phyloP scores from a whole-genome alignment of 805 yeast species.

The Ogataea philodendri region DNA sequence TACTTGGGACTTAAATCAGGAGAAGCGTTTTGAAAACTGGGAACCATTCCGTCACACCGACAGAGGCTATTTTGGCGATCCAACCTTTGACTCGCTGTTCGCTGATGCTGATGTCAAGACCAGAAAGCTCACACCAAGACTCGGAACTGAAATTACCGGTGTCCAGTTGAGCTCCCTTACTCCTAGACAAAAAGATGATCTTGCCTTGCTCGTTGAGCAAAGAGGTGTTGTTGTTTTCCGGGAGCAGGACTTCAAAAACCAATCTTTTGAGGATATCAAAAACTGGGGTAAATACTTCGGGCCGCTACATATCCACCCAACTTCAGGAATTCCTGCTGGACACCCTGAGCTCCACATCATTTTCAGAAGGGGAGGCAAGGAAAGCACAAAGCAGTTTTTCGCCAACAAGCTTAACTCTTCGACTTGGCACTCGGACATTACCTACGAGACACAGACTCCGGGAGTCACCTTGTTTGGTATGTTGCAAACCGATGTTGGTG shows the following conservation, averaged over 20 bases:
- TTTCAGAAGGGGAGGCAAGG: conserved; percentile 47
- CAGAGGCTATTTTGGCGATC: conserved; percentile 65
- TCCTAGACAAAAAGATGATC: conserved; percentile 59
- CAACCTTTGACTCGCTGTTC: conserved; percentile 50
- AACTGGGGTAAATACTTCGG: conserved; percentile 67
- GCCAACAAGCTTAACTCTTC: conserved; percentile 38
- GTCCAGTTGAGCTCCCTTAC: conserved; percentile 56
- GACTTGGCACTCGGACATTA: conserved; percentile 71
- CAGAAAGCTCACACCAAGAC: conserved; percentile 58
- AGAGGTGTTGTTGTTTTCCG: conserved; percentile 68
- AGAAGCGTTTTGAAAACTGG: conserved; percentile 34
- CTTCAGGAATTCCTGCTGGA: conserved; percentile 66
- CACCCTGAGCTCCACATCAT: conserved; percentile 62
- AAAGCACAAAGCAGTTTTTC: conserved; percentile 38
- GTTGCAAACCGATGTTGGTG: conserved; percentile 56
- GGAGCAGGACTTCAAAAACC: conserved; percentile 60
- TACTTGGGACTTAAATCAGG: conserved; percentile 64
- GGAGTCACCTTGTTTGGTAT: conserved; percentile 66
- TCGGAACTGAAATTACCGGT: conserved; percentile 64
- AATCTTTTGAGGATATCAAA: conserved; percentile 46
- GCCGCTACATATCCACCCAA: conserved; percentile 69
- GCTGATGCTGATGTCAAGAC: conserved; percentile 26
- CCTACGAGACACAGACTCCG: conserved; percentile 73
- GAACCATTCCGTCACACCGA: conserved; percentile 57
- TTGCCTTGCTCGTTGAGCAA: conserved; percentile 66